Evolutionary conservation across 1,284 basidiomycete species (phyloP).

Genomic region (Sporisorium reilianum): DNA sequence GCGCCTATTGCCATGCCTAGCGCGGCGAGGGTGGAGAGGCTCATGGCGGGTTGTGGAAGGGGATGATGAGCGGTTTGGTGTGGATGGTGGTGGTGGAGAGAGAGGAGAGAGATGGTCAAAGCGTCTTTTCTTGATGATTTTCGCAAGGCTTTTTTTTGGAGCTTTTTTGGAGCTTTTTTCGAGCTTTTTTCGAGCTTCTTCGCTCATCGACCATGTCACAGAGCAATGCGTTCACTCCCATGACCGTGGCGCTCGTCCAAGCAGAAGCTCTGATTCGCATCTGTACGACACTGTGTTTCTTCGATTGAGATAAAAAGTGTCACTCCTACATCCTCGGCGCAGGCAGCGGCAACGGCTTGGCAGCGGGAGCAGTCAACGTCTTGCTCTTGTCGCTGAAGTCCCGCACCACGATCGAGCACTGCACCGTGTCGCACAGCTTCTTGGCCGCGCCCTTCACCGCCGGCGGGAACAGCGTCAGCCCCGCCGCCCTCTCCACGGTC

Average conservation of each 20-base stretch:
- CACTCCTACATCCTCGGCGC: slow-evolving; percentile 20
- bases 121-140: too few species aligned
- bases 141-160: too few species aligned
- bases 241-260: too few species aligned
- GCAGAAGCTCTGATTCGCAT: too few species aligned
- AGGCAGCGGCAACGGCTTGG: slow-evolving; percentile 20
- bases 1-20: slow-evolving; percentile 58
- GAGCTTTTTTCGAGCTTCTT: too few species aligned
- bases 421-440: slow-evolving; percentile 78
- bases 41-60: slow-evolving; percentile 16
- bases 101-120: not conserved
- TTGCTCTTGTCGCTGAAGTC: slow-evolving; percentile 57
- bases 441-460: slow-evolving; percentile 82
- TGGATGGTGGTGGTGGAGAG: not conserved
- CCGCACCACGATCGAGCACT: slow-evolving; percentile 62
- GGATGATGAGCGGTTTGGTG: not conserved
- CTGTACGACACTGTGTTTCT: too few species aligned
- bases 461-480: slow-evolving; percentile 88
- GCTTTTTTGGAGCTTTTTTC: too few species aligned
- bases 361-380: slow-evolving; percentile 28
- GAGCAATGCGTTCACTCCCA: too few species aligned
- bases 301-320: too few species aligned
- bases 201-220: too few species aligned
- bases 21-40: slow-evolving; percentile 39
- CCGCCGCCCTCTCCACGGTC: slow-evolving; percentile 89